Evolutionary conservation across 768 basidiomycete genomes (phyloP), one percentile per base, ranked within the genome.

Genomic region (Pulveroboletus sp.): DNA sequence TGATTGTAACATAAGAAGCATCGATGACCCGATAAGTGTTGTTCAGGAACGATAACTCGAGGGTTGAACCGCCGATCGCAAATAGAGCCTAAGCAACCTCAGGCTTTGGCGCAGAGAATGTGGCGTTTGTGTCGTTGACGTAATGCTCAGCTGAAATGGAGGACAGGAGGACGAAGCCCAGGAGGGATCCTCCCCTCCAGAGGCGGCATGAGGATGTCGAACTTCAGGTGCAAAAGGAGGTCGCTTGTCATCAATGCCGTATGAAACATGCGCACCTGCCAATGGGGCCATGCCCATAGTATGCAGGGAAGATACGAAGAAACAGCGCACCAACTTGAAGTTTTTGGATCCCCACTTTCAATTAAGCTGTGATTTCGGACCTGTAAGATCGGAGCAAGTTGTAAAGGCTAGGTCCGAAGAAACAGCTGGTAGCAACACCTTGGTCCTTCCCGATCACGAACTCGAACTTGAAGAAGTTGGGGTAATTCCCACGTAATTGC

Each of bases 61-160:
- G 56, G 3, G 49, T 54, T 46, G 19, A 19, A 4, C 6, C 56
- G 0, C 49, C 56, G 14, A 19, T 42, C 10, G 56, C 54, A 40
- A 43, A 63, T 6, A 58, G 54, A 24, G 39, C 62, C 62, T 61
- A 63, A 35, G 53, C 58, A n/a, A 54, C 61, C 7, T 58, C 55
- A 32, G 61, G 61, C 22, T 58, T 61, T 24, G 58, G 55, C n/a
- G n/a, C n/a, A 37, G 62, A 42, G 23, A 62, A 62, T 2, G 44
- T 58, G 22, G 42, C 43, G 37, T 60, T 60, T 9, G 62, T 63
- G 38, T 62, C 62, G 37, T 62, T 61, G 23, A 63, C 58, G 43
- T 57, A 50, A 47, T 63, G 62, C 34, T 62, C 55, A 13, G 57
- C 61, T 29, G 31, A 51, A 22, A 23, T 46, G 4, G 50, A 42